These are phyloP conservation scores for Gillenia trifoliata DNA, from an alignment of 306 rosid species.

Conservation along the genomic window DNA sequence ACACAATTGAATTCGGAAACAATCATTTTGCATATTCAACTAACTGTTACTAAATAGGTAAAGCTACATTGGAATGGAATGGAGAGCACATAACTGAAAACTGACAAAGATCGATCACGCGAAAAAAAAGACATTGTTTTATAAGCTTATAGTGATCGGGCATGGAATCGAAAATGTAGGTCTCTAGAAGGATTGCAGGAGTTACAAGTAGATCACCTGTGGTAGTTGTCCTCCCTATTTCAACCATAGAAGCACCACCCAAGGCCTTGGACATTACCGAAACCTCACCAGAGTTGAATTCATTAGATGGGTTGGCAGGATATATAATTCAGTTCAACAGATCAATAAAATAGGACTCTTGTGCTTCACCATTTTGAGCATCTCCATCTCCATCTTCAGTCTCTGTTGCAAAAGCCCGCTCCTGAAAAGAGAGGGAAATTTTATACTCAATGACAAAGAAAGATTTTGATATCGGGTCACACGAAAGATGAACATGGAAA, in stretches of 20 bases:
- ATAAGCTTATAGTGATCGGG: too few species aligned
- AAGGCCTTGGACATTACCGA: too few species aligned
- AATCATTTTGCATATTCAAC: too few species aligned
- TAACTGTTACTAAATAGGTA: too few species aligned
- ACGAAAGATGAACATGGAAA: not conserved
- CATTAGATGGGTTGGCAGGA: conserved; percentile 32
- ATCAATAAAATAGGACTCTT: conserved; percentile 32
- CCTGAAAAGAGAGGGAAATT: conserved; percentile 30
- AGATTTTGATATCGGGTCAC: not conserved
- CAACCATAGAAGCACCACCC: conserved; percentile 45
- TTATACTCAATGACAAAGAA: not conserved
- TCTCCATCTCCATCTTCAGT: conserved; percentile 41
- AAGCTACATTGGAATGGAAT: too few species aligned
- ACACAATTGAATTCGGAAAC: too few species aligned
- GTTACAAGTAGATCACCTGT: conserved; percentile 42
- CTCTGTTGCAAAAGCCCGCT: conserved; percentile 47
- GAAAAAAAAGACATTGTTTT: too few species aligned
- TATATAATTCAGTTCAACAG: conserved; percentile 45
- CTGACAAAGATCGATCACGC: too few species aligned
- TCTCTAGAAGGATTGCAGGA: too few species aligned
- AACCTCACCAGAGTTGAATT: conserved; percentile 26
- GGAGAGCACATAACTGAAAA: too few species aligned
- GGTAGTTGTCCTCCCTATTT: conserved; percentile 34
- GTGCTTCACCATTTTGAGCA: conserved; percentile 22
- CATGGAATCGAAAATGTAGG: too few species aligned